phyloP scores from a whole-genome alignment of 768 basidiomycete species.

The Podaxis sp. region DNA sequence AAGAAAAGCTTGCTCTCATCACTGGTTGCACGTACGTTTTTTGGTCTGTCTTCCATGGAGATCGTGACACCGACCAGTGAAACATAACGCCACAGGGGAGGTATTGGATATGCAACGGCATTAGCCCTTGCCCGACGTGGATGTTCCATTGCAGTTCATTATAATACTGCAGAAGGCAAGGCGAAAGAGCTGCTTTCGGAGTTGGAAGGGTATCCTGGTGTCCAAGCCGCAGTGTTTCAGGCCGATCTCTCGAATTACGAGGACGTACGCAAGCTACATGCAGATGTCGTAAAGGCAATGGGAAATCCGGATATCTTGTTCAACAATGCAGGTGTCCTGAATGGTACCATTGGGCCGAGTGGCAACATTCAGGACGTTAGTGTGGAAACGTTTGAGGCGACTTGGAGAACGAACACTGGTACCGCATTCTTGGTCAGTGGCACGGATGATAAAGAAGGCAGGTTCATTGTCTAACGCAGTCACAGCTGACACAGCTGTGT shows the following conservation, averaged over 20 bases:
- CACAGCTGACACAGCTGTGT: constrained; percentile 50
- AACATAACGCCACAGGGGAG: constrained; percentile 36
- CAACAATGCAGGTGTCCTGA: constrained; percentile 48
- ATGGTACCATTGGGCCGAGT: constrained; percentile 39
- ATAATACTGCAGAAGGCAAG: constrained; percentile 35
- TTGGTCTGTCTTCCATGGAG: neutral
- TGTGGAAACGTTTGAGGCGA: constrained; percentile 43
- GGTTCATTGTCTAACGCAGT: neutral
- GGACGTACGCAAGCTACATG: constrained; percentile 40
- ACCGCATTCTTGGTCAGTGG: constrained; percentile 43
- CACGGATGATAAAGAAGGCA: neutral
- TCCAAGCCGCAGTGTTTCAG: constrained; percentile 44
- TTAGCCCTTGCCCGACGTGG: constrained; percentile 44
- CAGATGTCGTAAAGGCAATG: constrained; percentile 39
- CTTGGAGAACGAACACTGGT: constrained; percentile 50
- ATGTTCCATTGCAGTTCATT: constrained; percentile 52
- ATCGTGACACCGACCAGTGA: neutral
- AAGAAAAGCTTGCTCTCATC: constrained; percentile 27
- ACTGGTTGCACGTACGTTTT: constrained; percentile 28
- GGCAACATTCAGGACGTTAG: constrained; percentile 47
- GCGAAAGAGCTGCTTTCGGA: constrained; percentile 41
- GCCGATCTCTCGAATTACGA: constrained; percentile 50
- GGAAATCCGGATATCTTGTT: constrained; percentile 53
- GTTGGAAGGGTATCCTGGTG: constrained; percentile 29
- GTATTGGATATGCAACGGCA: constrained; percentile 53